A percentile compares a stretch with the other conserved stretches of the same genome.
Evolutionary conservation across 805 yeast species (phyloP).

Genomic region (Teunomyces aglyptinius): DNA sequence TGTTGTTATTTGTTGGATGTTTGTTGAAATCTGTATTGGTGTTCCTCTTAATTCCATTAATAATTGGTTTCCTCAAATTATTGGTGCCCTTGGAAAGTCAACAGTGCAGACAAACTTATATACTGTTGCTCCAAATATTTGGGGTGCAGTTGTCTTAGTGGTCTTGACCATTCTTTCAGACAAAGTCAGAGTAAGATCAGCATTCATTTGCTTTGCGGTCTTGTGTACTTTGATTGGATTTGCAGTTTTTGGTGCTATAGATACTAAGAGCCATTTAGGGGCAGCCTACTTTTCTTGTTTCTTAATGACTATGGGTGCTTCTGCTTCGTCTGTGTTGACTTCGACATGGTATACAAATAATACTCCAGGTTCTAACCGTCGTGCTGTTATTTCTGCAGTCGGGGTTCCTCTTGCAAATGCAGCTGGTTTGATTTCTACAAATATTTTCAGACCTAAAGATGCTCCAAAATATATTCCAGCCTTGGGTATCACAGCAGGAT

Average conservation of each 20-base stretch:
- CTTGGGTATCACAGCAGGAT: slow-evolving; percentile 29
- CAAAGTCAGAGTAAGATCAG: slow-evolving; percentile 35
- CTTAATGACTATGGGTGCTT: slow-evolving; percentile 49
- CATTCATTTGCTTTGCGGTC: slow-evolving; percentile 38
- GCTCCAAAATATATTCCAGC: slow-evolving; percentile 34
- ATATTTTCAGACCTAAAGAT: slow-evolving; percentile 30
- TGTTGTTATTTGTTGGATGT: slow-evolving; percentile 43
- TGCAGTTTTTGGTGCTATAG: slow-evolving; percentile 46
- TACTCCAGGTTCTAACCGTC: slow-evolving; percentile 44
- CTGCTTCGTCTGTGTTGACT: slow-evolving; percentile 48
- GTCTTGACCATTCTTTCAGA: slow-evolving; percentile 43
- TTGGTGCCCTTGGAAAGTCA: slow-evolving; percentile 36
- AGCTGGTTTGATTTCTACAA: slow-evolving; percentile 31
- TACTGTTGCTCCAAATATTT: slow-evolving; percentile 49
- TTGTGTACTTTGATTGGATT: slow-evolving; percentile 44
- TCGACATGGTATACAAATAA: slow-evolving; percentile 53
- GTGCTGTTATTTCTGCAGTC: slow-evolving; percentile 47
- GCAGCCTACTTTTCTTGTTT: slow-evolving; percentile 45
- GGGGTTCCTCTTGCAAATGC: slow-evolving; percentile 39
- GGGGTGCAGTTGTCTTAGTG: slow-evolving; percentile 46
- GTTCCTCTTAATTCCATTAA: slow-evolving; percentile 49
- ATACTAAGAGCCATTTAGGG: slow-evolving; percentile 34
- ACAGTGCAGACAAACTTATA: slow-evolving; percentile 40
- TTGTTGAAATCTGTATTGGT: slow-evolving; percentile 44
- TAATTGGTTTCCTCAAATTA: slow-evolving; percentile 50